Conservation (phyloP, 768 basidiomycete genomes). For the Tylopilus subfusipes region DNA sequence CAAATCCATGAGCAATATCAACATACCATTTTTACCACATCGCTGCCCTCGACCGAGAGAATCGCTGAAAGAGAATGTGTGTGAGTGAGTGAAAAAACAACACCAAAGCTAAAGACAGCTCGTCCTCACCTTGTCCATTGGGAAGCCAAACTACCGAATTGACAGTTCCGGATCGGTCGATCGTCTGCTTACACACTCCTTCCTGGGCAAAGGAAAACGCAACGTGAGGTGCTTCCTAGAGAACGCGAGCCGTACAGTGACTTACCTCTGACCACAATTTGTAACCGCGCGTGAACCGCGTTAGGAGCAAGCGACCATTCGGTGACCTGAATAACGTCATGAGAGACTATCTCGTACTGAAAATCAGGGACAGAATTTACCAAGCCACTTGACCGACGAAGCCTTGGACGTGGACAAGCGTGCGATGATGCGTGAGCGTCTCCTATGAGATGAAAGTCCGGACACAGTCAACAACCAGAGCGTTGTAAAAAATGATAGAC, state of each 20-base stretch:
- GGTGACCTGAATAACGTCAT: constrained; percentile 39
- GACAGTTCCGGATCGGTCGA: constrained; percentile 43
- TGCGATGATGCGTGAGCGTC: constrained; percentile 39
- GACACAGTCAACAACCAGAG: neutral
- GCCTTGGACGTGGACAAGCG: constrained; percentile 47
- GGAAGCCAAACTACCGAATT: constrained; percentile 51
- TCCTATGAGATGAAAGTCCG: constrained; percentile 34
- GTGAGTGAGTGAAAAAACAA: neutral
- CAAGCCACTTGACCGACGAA: constrained; percentile 56
- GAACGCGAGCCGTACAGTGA: neutral
- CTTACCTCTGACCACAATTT: constrained; percentile 52
- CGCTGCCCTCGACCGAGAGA: constrained; percentile 47
- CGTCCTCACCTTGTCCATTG: constrained; percentile 39
- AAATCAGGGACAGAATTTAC: constrained; percentile 17
- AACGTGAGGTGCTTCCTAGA: neutral
- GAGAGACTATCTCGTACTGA: neutral
- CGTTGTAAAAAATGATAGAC: neutral
- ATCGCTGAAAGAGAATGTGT: constrained; percentile 34
- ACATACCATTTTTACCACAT: constrained; percentile 43
- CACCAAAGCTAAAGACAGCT: neutral
- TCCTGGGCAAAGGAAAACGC: constrained; percentile 29
- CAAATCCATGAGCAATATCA: neutral
- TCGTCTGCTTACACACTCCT: constrained; percentile 47
- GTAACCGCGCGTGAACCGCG: constrained; percentile 45
- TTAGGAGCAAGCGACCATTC: constrained; percentile 41